phyloP scores from a whole-genome alignment of 495 filamentous ascomycete species.

The Xylaria curta region DNA sequence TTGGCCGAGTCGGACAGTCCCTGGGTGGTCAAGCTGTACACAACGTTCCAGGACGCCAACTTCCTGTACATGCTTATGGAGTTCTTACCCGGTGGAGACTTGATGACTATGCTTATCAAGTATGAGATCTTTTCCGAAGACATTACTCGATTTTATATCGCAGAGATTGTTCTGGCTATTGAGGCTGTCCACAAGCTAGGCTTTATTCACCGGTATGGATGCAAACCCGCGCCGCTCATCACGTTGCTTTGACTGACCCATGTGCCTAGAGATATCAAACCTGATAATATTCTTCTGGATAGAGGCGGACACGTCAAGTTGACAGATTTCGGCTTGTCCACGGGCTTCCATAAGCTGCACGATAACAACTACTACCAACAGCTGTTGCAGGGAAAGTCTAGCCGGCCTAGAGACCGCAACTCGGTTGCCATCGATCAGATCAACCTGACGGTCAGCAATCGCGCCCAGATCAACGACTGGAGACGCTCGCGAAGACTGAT shows the following conservation, averaged over 20 bases:
- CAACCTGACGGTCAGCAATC: conserved; percentile 96
- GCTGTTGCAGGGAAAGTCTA: conserved; percentile 83
- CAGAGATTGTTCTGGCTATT: conserved; percentile 95
- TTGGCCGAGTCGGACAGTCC: conserved; percentile 97
- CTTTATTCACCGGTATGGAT: conserved; percentile 92
- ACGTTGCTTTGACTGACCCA: conserved; percentile 28
- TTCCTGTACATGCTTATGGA: conserved; percentile 99
- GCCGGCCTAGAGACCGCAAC: conserved; percentile 77
- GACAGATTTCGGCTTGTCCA: conserved; percentile 97
- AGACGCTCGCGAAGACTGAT: conserved; percentile 91
- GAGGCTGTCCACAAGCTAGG: conserved; percentile 97
- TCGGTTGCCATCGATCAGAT: conserved; percentile 97
- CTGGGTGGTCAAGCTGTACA: conserved; percentile 97
- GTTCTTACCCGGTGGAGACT: conserved; percentile 94
- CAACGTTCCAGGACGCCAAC: conserved; percentile 93
- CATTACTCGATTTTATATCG: conserved; percentile 99
- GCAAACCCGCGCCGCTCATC: conserved; percentile 15
- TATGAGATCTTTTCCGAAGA: conserved; percentile 99
- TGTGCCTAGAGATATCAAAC: conserved; percentile 87
- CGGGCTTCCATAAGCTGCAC: conserved; percentile 96
- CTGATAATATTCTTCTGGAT: conserved; percentile 97
- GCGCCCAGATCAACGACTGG: conserved; percentile 97
- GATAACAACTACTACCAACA: conserved; percentile 98
- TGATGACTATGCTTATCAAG: conserved; percentile 99
- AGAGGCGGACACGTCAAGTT: conserved; percentile 96